Evolutionary conservation across 2,329 filamentous ascomycete species (phyloP), one percentile per base, ranked within the genome.

Genomic region (Pseudocercospora ulei): DNA sequence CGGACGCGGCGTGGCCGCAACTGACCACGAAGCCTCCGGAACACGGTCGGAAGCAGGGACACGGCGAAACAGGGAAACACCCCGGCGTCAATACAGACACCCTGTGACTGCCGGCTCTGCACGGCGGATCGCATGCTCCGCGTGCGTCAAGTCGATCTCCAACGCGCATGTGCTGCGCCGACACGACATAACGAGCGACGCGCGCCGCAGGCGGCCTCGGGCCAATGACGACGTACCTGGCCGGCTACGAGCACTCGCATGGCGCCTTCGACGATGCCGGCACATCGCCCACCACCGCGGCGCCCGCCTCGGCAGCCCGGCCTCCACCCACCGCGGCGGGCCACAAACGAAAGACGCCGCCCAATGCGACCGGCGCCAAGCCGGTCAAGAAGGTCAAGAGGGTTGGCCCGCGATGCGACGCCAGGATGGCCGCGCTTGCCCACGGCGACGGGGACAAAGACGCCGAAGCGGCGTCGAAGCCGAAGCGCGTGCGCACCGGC

Each of bases 401-500:
- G 33, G 51, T 56, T 7, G 55, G 54, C 2, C 53, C 54, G 2
- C 46, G 48, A 39, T 41, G 46, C 13, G 48, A 55, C 14, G 44
- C 39, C 39, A 53, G 48, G 41, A 19, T 41, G 14, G 54, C 53
- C 14, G 38, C 31, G 14, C 48, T 50, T 35, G 27, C 44, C 27
- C 56, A 52, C 41, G 56, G 47, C 12, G 55, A 60, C 38, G 56
- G 48, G 39, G 49, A 53, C 26, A 55, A 54, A 36, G 56, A 56
- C 38, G 51, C 44, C 23, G 55, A 56, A 18, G 54, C 48, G 16
- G 50, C 49, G 4, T 34, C 42, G 47, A 88, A 87, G 60, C 78
- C 84, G n/a, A 88, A 80, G 63, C 72, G 87, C 48, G 85, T 92
- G 11, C 77, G 88, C 30, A 95, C 87, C 2, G 87, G 87, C 23